phyloP scores from a whole-genome alignment of 371 early-diverging fungal genomes.

The Massospora cicadina region DNA sequence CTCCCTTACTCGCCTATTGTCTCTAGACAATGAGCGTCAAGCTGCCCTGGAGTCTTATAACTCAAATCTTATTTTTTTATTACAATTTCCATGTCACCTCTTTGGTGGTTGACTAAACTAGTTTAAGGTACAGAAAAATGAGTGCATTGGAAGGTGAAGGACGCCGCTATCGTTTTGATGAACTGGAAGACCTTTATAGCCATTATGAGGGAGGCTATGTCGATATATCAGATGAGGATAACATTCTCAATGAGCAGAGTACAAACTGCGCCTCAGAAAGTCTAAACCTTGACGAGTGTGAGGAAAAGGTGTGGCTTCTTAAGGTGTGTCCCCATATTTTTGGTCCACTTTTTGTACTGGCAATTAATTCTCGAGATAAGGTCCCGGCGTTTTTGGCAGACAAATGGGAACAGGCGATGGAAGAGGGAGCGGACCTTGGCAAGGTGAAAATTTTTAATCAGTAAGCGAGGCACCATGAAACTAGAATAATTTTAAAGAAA shows the following conservation, averaged over 20 bases:
- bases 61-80: too few species aligned
- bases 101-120: too few species aligned
- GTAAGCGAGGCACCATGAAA: not conserved
- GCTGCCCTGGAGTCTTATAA: too few species aligned
- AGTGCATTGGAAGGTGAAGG: not conserved
- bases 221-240: not conserved
- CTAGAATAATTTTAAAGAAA: not conserved
- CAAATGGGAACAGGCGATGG: not conserved
- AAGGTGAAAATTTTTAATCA: not conserved
- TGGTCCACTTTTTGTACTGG: not conserved
- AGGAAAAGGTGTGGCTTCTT: not conserved
- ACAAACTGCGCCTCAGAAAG: not conserved
- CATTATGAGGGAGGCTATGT: not conserved
- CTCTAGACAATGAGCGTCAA: too few species aligned
- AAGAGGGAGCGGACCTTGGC: constrained; percentile 1
- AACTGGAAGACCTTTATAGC: not conserved
- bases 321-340: not conserved
- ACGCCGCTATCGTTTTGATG: not conserved
- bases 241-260: not conserved
- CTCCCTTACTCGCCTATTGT: too few species aligned
- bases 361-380: too few species aligned
- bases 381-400: not conserved
- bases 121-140: too few species aligned
- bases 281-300: not conserved
- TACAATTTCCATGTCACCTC: too few species aligned